Conservation (phyloP, 2,329 filamentous ascomycete genomes). For the Xylariaceae sp. region DNA sequence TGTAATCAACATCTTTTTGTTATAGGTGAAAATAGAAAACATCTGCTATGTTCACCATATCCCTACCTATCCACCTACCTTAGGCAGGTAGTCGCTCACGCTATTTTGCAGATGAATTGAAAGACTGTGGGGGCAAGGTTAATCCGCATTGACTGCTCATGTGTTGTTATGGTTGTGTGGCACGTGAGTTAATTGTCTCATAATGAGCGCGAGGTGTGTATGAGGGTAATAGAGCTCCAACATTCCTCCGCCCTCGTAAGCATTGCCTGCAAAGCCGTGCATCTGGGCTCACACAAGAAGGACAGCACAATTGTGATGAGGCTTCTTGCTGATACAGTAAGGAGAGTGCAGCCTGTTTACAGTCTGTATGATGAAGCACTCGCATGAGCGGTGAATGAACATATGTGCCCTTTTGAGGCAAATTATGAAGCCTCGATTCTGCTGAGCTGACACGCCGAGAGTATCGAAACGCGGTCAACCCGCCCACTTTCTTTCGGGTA, state of each 20-base stretch:
- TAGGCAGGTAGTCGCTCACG: no score
- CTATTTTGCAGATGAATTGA: no score
- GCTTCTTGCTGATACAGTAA: no score
- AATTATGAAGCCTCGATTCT: conserved; percentile 1
- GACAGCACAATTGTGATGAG: background rate
- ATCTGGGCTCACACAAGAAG: background rate
- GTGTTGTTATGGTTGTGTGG: no score
- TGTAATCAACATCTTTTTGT: no score
- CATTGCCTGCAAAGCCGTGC: background rate
- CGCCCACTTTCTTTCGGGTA: background rate
- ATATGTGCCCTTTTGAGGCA: background rate
- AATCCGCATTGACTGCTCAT: no score
- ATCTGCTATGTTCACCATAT: no score
- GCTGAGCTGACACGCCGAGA: background rate
- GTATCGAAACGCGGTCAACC: background rate
- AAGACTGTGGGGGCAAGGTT: no score
- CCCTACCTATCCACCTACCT: no score
- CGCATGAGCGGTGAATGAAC: conserved; percentile 12
- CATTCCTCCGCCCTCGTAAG: background rate
- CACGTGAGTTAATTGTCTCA: no score
- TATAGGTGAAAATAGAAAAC: no score
- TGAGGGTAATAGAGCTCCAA: background rate
- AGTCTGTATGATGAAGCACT: background rate
- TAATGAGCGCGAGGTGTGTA: background rate
- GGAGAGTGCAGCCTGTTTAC: no score